Conservation (phyloP, 2,329 filamentous ascomycete species). For the Didymella pinodella region DNA sequence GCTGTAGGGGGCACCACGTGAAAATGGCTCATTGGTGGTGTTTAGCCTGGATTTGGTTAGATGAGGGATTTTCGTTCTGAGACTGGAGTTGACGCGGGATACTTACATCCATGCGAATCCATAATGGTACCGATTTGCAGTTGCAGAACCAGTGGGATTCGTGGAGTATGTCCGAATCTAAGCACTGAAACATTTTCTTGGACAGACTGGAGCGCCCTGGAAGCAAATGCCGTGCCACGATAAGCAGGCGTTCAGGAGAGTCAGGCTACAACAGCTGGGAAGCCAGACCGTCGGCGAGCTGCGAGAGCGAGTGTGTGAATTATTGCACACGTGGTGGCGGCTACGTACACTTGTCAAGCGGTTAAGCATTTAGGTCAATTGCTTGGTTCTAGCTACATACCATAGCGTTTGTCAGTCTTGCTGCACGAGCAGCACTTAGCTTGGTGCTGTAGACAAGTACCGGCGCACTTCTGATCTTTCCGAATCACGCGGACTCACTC, state of each 20-base stretch:
- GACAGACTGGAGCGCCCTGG: background rate
- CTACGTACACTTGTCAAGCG: constrained; percentile 1
- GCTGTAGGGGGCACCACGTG: background rate
- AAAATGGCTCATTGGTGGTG: constrained; percentile 17
- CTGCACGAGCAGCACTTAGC: background rate
- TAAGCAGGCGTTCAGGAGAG: background rate
- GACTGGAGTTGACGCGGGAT: constrained; percentile 8
- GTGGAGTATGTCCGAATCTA: background rate
- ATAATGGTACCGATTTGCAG: constrained; percentile 1
- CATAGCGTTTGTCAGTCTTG: background rate
- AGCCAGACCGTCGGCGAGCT: background rate
- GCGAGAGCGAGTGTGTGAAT: background rate
- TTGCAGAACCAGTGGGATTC: background rate
- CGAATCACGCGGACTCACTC: background rate
- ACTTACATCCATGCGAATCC: constrained; percentile 1
- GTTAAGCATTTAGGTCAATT: constrained; percentile 4
- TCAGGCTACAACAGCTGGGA: background rate
- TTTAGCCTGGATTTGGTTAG: constrained; percentile 16
- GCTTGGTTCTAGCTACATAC: constrained; percentile 8
- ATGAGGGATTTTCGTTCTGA: constrained; percentile 15
- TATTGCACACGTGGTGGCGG: background rate
- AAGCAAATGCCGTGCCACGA: constrained; percentile 1
- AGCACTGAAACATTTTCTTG: background rate
- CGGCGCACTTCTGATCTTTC: background rate
- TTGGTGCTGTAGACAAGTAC: background rate